Conservation (phyloP, 2,329 filamentous ascomycete genomes). For the Fonsecaea monophora region DNA sequence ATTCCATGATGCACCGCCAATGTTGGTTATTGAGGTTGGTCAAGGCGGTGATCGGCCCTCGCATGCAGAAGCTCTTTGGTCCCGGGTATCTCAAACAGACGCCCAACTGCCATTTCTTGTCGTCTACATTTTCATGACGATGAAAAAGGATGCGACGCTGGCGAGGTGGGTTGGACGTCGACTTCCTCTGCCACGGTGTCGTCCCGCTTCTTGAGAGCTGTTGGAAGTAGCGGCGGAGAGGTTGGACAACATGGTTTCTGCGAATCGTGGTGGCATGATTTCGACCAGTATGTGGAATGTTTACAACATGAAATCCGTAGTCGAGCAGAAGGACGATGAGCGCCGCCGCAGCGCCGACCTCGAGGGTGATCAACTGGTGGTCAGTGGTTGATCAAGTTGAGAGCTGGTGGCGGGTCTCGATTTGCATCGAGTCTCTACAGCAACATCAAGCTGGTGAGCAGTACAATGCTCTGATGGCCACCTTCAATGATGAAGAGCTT, state of each 20-base stretch:
- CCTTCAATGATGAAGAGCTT: neutral
- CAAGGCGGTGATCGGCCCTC: neutral
- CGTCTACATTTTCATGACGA: slow-evolving; percentile 48
- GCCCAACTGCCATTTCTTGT: slow-evolving; percentile 51
- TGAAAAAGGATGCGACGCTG: neutral
- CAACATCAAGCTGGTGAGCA: neutral
- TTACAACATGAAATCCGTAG: neutral
- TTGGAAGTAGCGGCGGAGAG: slow-evolving; percentile 3
- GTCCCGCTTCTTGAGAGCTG: slow-evolving; percentile 9
- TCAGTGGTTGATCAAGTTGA: too few species aligned
- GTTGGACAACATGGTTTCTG: neutral
- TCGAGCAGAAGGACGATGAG: neutral
- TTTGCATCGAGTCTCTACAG: neutral
- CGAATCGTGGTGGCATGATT: neutral
- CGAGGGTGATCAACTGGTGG: neutral
- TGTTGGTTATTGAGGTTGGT: slow-evolving; percentile 44
- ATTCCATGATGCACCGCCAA: slow-evolving; percentile 49
- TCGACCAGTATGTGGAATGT: neutral
- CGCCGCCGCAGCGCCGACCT: too few species aligned
- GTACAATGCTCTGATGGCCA: slow-evolving; percentile 1
- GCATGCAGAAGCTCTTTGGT: too few species aligned
- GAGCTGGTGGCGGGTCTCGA: too few species aligned
- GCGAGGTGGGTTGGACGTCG: slow-evolving; percentile 3
- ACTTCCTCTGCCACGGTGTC: neutral
- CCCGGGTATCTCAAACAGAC: too few species aligned